Evolutionary conservation across 2,329 filamentous ascomycete genomes (phyloP), one percentile per base, ranked within the genome.

Genomic region (Thielaviopsis populi): DNA sequence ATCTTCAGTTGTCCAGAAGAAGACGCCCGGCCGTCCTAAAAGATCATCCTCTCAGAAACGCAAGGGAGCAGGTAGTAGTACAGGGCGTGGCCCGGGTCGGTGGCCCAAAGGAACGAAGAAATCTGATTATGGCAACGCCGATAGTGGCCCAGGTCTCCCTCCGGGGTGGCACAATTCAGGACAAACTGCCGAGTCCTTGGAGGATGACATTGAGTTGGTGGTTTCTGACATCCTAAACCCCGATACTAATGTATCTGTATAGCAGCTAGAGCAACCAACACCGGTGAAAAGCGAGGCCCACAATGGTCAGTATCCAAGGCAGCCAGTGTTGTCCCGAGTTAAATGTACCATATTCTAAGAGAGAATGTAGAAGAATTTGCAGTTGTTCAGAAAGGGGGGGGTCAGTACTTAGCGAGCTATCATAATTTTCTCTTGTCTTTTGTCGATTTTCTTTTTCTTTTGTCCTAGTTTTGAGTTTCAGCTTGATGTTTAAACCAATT

Each of bases 31-130:
- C 1, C 41, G 63, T n/a, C 66, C 67, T 6, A 66, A 63, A 58
- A 40, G 59, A 15, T 60, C 66, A 2, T 60, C 62, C 2, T 63
- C 59, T 2, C 65, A 62, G 15, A 66, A 66, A 59, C 65, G 61
- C 15, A 66, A 66, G 4, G 46, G 22, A 11, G 33, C 33, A 46
- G n/a, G 53, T 19, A 83, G 83, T 1, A 83, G 83, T 3, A 86
- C 83, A 0, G 83, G 83, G 1, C 79, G 83, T 61, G 83, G 83
- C 0, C 83, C 83, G 0, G 83, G 83, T 0, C 78, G 83, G 50
- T 86, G 83, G 82, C 83, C 83, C 0, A 86, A 86, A 70, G 83
- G 83, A 4, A 85, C 83, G 0, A 86, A 85, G 72, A 86, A 86
- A 71, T 80, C 80, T 46, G 83, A 86, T 69, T 86, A 86, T 64